A percentile compares a stretch with the other conserved stretches of the same genome.
Evolutionary conservation across 768 basidiomycete species (phyloP).

Genomic region (Guyanaporus albipodus): DNA sequence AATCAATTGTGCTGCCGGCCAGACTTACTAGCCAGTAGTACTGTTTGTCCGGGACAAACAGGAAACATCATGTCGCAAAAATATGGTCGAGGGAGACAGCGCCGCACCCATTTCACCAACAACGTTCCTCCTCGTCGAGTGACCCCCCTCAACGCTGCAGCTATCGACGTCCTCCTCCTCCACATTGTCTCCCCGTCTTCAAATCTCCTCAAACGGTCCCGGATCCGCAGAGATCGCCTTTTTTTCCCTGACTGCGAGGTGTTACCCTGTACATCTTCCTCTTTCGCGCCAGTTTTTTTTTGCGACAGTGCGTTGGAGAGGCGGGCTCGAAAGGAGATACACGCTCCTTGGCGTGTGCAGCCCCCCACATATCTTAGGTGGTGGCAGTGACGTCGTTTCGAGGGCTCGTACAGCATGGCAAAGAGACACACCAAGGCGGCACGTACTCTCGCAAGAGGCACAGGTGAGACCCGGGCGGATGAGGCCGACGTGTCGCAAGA

Average conservation of each 20-base stretch:
- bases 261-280: background rate
- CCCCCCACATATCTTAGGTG: too few relatives aligned
- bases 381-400: conserved; percentile 6
- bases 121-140: conserved; percentile 19
- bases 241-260: conserved; percentile 6
- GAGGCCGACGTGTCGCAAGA: conserved; percentile 13
- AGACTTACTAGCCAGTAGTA: too few relatives aligned
- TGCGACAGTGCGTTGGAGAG: background rate
- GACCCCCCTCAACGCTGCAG: background rate
- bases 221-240: conserved; percentile 62
- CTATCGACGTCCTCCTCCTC: background rate
- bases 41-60: conserved; percentile 33
- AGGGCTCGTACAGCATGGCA: conserved; percentile 11
- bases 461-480: background rate
- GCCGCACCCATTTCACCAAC: conserved; percentile 24
- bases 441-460: background rate
- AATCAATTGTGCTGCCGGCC: too few relatives aligned
- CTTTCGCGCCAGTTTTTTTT: background rate
- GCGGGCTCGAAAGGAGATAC: background rate
- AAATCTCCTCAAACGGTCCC: conserved; percentile 57
- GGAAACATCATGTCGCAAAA: conserved; percentile 36
- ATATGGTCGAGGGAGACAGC: conserved; percentile 23
- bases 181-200: conserved; percentile 38
- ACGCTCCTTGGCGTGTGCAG: background rate
- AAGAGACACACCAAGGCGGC: conserved; percentile 19